phyloP scores from a whole-genome alignment of 148 eudicot genomes.

The Rhododendron ovatum region DNA sequence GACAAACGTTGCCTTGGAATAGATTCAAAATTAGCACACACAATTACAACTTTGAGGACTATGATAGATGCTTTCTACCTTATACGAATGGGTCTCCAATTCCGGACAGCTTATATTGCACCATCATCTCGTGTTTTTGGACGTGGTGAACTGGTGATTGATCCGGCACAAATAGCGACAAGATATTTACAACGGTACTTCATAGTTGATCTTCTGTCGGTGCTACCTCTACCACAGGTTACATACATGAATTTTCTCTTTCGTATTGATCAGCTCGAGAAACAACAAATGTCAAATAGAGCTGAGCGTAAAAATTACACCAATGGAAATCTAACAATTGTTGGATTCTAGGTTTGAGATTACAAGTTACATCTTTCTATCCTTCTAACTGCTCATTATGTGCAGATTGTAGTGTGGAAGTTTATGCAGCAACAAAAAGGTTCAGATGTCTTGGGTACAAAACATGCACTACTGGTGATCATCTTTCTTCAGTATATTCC shows the following conservation, averaged over 20 bases:
- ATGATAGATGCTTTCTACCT: conserved; percentile 36
- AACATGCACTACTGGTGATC: conserved; percentile 36
- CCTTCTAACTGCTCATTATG: not conserved
- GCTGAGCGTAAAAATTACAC: not conserved
- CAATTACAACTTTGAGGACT: conserved; percentile 29
- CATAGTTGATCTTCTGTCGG: conserved; percentile 36
- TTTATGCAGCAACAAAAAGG: conserved; percentile 33
- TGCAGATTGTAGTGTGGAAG: conserved; percentile 63
- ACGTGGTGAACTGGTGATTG: conserved; percentile 48
- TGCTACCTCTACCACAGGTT: conserved; percentile 49
- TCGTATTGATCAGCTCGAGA: not conserved
- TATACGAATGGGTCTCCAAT: conserved; percentile 33
- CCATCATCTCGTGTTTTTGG: conserved; percentile 52
- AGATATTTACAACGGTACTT: conserved; percentile 39
- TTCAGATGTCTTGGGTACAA: conserved; percentile 47
- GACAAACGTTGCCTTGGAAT: conserved; percentile 46
- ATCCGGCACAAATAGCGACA: conserved; percentile 37
- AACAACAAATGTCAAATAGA: not conserved
- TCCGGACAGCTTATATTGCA: conserved; percentile 46
- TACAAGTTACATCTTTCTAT: not conserved
- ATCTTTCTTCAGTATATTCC: conserved; percentile 58
- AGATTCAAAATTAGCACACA: conserved; percentile 30
- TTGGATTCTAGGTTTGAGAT: not conserved
- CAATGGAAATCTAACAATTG: not conserved
- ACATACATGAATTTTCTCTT: not conserved